These are phyloP conservation scores for Umbilicus rupestris DNA, from an alignment of 164 flowering plant genomes.

Conservation along the genomic window DNA sequence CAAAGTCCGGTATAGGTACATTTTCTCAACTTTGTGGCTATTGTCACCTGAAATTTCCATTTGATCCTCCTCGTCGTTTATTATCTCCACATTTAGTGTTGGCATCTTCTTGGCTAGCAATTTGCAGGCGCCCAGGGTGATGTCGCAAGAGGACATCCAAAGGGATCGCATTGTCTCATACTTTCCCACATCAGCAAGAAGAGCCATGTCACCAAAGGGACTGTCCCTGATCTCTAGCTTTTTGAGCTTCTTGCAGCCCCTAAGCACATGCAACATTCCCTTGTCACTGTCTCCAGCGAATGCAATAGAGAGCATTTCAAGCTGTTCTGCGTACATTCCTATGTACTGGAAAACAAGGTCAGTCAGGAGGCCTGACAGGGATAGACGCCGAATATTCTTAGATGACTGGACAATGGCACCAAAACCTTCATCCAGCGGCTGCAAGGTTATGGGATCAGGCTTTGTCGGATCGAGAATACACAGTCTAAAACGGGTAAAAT, in stretches of 20 bases:
- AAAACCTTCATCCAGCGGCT: conserved; percentile 86
- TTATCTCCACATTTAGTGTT: conserved; percentile 75
- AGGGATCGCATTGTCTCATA: conserved; percentile 99
- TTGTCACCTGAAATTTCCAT: conserved; percentile 29
- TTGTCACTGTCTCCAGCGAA: conserved; percentile 82
- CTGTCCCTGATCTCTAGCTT: conserved; percentile 84
- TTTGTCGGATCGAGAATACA: conserved; percentile 60
- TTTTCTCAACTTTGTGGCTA: conserved; percentile 55
- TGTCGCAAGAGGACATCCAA: conserved; percentile 96
- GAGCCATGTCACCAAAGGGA: conserved; percentile 75
- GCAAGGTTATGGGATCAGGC: conserved; percentile 55
- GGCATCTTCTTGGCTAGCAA: conserved; percentile 63
- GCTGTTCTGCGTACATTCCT: conserved; percentile 80
- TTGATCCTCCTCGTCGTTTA: conserved; percentile 38
- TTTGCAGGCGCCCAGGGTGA: conserved; percentile 77
- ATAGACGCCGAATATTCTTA: conserved; percentile 60
- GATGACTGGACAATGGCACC: conserved; percentile 82
- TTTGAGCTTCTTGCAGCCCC: conserved; percentile 76
- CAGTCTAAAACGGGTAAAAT: conserved; percentile 60
- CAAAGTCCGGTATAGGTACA: conserved; percentile 71
- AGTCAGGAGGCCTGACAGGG: conserved; percentile 72
- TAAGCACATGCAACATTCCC: conserved; percentile 76
- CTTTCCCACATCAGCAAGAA: conserved; percentile 70
- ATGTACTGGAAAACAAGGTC: conserved; percentile 79
- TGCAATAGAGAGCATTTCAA: conserved; percentile 88